Evolutionary conservation across 139 green algal genomes (phyloP).

Genomic region (Dunaliella primolecta): DNA sequence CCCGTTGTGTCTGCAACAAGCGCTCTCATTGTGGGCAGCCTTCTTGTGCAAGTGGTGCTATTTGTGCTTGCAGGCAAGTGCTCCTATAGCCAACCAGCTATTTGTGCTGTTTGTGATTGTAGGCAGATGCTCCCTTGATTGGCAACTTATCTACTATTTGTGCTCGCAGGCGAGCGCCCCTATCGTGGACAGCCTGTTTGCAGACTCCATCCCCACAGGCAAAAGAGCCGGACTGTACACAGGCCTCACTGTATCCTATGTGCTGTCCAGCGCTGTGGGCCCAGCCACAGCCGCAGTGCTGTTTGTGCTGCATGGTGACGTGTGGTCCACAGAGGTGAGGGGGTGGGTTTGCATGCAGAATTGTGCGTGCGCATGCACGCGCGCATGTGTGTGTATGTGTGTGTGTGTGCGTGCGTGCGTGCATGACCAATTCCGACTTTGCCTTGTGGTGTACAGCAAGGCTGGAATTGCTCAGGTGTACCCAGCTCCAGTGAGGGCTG

Average conservation of each 20-base stretch:
- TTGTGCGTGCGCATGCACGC: background rate
- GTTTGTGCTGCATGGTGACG: conserved; percentile 27
- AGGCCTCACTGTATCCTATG: conserved; percentile 27
- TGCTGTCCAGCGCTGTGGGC: conserved; percentile 16
- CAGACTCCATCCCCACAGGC: conserved; percentile 34
- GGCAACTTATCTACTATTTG: too few relatives aligned
- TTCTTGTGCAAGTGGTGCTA: too few relatives aligned
- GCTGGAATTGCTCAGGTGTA: too few relatives aligned
- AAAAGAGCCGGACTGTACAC: conserved; percentile 34
- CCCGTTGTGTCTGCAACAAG: too few relatives aligned
- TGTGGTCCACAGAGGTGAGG: conserved; percentile 24
- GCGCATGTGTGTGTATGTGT: background rate
- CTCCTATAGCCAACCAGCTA: background rate
- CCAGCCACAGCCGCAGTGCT: conserved; percentile 20
- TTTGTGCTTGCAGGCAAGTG: too few relatives aligned
- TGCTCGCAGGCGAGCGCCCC: conserved; percentile 41
- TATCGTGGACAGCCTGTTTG: conserved; percentile 41
- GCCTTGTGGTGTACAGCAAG: too few relatives aligned
- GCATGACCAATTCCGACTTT: too few relatives aligned
- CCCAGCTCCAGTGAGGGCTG: too few relatives aligned
- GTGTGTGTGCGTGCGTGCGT: background rate
- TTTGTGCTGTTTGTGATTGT: background rate
- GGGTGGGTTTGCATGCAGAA: background rate
- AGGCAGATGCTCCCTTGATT: too few relatives aligned
- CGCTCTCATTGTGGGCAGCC: too few relatives aligned